Evolutionary conservation across 2,329 filamentous ascomycete species (phyloP).

Genomic region (Monosporascus ibericus): DNA sequence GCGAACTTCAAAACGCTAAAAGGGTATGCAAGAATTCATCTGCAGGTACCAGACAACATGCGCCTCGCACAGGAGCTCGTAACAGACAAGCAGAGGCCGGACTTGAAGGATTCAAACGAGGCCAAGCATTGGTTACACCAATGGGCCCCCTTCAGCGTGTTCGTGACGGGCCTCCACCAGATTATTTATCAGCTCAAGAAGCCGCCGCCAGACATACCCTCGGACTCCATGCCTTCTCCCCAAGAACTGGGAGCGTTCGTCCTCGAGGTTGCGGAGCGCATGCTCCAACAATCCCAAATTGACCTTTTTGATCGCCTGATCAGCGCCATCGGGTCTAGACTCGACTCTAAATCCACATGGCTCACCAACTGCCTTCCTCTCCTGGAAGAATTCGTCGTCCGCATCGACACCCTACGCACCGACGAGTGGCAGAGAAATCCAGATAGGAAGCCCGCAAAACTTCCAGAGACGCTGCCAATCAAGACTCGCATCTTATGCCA

Average conservation of each 20-base stretch:
- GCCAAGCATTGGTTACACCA: slow-evolving; percentile 25
- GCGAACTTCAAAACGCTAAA: slow-evolving; percentile 13
- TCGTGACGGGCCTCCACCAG: no score
- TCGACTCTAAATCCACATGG: no score
- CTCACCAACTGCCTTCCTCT: slow-evolving; percentile 15
- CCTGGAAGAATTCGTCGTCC: slow-evolving; percentile 10
- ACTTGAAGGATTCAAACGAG: slow-evolving; percentile 20
- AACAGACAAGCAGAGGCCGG: slow-evolving; percentile 7
- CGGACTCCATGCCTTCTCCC: no score
- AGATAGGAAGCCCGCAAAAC: neutral
- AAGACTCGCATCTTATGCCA: slow-evolving; percentile 1
- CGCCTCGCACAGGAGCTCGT: slow-evolving; percentile 17
- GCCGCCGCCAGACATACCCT: no score
- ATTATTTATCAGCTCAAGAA: no score
- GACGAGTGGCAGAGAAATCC: slow-evolving; percentile 2
- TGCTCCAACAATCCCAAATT: no score
- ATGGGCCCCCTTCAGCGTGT: no score
- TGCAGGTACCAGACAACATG: slow-evolving; percentile 17
- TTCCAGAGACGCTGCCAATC: slow-evolving; percentile 5
- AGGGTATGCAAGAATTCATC: slow-evolving; percentile 13
- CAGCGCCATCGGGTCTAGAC: slow-evolving; percentile 1
- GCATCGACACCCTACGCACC: slow-evolving; percentile 9
- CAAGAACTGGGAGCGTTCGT: no score
- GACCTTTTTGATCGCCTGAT: no score
- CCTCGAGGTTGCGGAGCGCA: no score